phyloP scores from a whole-genome alignment of 2,329 filamentous ascomycete species.

The Arthrobotrys conoides region DNA sequence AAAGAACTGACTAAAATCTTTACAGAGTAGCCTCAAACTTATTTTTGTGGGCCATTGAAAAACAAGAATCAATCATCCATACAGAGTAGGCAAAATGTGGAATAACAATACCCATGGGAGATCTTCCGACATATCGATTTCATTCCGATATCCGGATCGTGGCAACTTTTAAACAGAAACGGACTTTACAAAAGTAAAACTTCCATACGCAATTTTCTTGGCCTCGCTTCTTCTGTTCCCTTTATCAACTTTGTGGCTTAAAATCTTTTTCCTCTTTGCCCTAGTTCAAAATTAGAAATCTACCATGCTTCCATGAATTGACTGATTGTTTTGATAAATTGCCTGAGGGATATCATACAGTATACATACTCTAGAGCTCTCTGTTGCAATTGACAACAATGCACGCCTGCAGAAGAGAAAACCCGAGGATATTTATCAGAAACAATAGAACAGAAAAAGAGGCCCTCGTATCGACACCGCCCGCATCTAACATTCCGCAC shows the following conservation, averaged over 20 bases:
- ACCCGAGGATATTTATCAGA: not conserved
- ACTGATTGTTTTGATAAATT: constrained; percentile 10
- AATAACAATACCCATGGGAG: not conserved
- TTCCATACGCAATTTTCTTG: not conserved
- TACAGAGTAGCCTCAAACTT: not conserved
- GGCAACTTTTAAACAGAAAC: not conserved
- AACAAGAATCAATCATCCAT: not conserved
- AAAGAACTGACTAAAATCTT: not conserved
- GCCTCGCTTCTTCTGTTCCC: not conserved
- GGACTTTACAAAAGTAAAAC: not conserved
- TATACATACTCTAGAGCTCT: not conserved
- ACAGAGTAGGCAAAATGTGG: no score
- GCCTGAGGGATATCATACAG: not conserved
- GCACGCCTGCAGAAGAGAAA: constrained; percentile 13
- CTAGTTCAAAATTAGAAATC: not conserved
- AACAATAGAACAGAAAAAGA: no score
- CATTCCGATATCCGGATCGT: not conserved
- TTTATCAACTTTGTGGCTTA: not conserved
- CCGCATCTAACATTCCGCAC: constrained; percentile 20
- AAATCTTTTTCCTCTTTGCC: not conserved
- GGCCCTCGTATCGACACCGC: not conserved
- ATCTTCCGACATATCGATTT: constrained; percentile 9
- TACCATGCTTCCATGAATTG: constrained; percentile 1
- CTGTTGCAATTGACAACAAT: constrained; percentile 22
- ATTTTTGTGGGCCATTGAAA: not conserved